Evolutionary conservation across 129 eudicot genomes (phyloP).

Genomic region (Chrysanthemum lavandulifolium): DNA sequence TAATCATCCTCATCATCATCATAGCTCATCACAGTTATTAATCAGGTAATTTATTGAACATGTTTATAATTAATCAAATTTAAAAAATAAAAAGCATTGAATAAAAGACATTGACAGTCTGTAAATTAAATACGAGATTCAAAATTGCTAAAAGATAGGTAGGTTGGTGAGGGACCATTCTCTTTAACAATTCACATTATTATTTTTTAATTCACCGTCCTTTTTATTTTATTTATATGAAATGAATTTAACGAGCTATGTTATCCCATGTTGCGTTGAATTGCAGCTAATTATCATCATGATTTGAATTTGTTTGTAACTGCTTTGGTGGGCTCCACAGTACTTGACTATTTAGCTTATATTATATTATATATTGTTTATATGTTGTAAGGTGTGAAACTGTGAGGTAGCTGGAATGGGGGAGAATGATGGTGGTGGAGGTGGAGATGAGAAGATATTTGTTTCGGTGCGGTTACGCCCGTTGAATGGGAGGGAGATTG

Average conservation of each 20-base stretch:
- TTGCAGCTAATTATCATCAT: conserved; percentile 15
- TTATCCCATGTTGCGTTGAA: conserved; percentile 17
- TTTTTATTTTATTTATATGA: not conserved
- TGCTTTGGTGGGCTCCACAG: conserved; percentile 13
- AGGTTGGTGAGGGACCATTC: conserved; percentile 12
- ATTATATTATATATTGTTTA: not conserved
- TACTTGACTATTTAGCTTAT: conserved; percentile 16
- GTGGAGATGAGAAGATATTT: conserved; percentile 58
- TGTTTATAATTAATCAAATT: no score
- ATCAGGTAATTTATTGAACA: not conserved
- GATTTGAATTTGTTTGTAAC: conserved; percentile 26
- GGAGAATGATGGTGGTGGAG: conserved; percentile 50
- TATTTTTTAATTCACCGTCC: conserved; percentile 4
- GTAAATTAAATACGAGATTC: not conserved
- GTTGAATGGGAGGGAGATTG: conserved; percentile 71
- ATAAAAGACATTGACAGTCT: conserved; percentile 6
- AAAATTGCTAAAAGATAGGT: not conserved
- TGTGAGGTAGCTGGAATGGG: conserved; percentile 39
- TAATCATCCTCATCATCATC: conserved; percentile 16
- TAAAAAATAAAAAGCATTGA: not conserved
- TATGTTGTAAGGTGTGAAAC: conserved; percentile 15
- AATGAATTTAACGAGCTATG: not conserved
- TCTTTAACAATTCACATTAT: not conserved
- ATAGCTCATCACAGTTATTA: no score
- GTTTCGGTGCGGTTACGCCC: conserved; percentile 94